These are phyloP conservation scores for Naematelia aurantialba DNA, from an alignment of 768 basidiomycete genomes.

Conservation along the genomic window DNA sequence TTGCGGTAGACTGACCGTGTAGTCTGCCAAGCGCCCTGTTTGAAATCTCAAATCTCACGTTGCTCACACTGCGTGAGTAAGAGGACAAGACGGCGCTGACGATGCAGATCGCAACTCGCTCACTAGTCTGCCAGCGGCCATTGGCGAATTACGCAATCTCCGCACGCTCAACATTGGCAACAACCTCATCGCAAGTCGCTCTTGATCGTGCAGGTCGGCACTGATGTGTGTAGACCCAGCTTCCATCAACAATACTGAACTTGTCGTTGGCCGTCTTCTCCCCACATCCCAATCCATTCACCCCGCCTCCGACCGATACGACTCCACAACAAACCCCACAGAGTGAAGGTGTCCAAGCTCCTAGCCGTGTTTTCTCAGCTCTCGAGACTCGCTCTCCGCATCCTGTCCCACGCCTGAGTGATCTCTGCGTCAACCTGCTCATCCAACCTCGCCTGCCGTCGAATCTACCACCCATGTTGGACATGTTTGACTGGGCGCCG, in stretches of 20 bases:
- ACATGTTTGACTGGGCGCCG: conserved; percentile 32
- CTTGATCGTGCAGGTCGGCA: not conserved
- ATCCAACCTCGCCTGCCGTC: conserved; percentile 39
- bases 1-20: not conserved
- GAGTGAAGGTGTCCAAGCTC: not conserved
- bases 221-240: conserved; percentile 19
- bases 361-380: conserved; percentile 22
- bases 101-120: conserved; percentile 37
- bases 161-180: conserved; percentile 46
- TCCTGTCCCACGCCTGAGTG: conserved; percentile 25
- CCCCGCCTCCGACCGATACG: conserved; percentile 7
- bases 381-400: conserved; percentile 16
- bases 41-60: conserved; percentile 40
- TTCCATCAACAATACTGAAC: conserved; percentile 45
- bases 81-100: not conserved
- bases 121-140: conserved; percentile 41
- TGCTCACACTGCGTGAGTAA: conserved; percentile 37
- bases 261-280: conserved; percentile 30
- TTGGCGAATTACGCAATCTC: conserved; percentile 38
- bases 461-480: conserved; percentile 42
- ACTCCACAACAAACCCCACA: conserved; percentile 4
- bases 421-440: conserved; percentile 34
- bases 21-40: conserved; percentile 47
- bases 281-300: conserved; percentile 29
- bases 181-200: conserved; percentile 37